Percentiles rank a stretch among this genome's conserved stretches.
These are phyloP conservation scores for Bauhinia variegata DNA, from an alignment of 306 rosid genomes.

Conservation along the genomic window DNA sequence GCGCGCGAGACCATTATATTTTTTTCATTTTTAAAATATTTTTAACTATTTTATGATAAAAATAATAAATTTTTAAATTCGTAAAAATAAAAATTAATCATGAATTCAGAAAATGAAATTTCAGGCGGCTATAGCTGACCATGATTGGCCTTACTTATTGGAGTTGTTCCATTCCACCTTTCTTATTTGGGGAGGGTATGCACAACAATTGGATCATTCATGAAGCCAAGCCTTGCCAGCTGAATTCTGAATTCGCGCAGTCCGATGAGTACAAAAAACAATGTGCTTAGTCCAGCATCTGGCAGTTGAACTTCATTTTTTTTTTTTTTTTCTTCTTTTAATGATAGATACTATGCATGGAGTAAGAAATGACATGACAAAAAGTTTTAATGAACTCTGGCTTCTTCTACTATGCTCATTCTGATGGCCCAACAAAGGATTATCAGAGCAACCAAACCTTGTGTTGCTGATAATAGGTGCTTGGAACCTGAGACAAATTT, in stretches of 20 bases:
- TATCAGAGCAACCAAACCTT: slow-evolving; percentile 74
- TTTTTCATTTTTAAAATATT: no score
- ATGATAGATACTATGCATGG: background rate
- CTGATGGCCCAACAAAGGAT: slow-evolving; percentile 61
- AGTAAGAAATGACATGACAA: background rate
- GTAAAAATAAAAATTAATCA: no score
- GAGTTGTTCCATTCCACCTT: slow-evolving; percentile 97
- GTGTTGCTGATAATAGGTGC: slow-evolving; percentile 46
- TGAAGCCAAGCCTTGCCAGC: slow-evolving; percentile 81
- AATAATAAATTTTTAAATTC: no score
- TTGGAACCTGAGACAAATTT: slow-evolving; percentile 61
- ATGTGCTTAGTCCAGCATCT: slow-evolving; percentile 52
- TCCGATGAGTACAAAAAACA: slow-evolving; percentile 80
- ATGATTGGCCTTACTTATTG: slow-evolving; percentile 54
- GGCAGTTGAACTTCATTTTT: slow-evolving; percentile 27
- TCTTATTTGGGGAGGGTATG: slow-evolving; percentile 71
- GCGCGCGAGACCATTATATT: no score
- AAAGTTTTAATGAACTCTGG: slow-evolving; percentile 75
- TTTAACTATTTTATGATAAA: no score
- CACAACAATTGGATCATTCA: slow-evolving; percentile 81
- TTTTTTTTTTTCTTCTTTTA: no score
- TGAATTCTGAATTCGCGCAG: slow-evolving; percentile 75
- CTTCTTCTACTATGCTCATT: slow-evolving; percentile 83
- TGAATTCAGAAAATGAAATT: no score
- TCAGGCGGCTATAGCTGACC: no score